Conservation (phyloP, 257 asterid genomes). For the Jasminum sambac region DNA sequence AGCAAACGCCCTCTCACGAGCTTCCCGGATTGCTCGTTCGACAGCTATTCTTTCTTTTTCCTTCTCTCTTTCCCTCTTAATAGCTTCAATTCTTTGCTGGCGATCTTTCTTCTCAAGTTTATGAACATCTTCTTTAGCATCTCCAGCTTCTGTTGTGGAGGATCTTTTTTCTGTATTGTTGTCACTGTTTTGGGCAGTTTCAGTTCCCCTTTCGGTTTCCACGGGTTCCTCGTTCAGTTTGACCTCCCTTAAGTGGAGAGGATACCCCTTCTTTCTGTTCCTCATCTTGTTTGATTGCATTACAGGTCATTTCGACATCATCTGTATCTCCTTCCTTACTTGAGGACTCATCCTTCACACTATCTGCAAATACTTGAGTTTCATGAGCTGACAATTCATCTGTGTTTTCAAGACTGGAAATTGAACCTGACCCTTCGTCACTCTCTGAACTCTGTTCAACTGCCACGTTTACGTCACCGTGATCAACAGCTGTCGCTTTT, state of each 20-base stretch:
- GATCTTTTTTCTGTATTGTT: slow-evolving; percentile 34
- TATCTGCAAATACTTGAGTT: slow-evolving; percentile 39
- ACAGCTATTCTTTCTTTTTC: slow-evolving; percentile 79
- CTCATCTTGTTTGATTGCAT: slow-evolving; percentile 32
- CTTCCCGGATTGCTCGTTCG: slow-evolving; percentile 94
- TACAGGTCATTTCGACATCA: slow-evolving; percentile 25
- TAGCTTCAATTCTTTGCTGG: slow-evolving; percentile 58
- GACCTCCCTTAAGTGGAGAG: slow-evolving; percentile 31
- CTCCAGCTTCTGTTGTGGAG: slow-evolving; percentile 33
- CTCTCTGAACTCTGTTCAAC: slow-evolving; percentile 41
- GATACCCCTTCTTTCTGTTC: slow-evolving; percentile 31
- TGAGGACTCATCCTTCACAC: slow-evolving; percentile 23
- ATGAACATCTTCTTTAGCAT: slow-evolving; percentile 37
- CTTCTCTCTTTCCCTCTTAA: slow-evolving; percentile 66
- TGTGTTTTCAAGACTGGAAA: slow-evolving; percentile 33
- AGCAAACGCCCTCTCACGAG: slow-evolving; percentile 95
- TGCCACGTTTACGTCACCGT: slow-evolving; percentile 22
- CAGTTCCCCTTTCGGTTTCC: slow-evolving; percentile 38
- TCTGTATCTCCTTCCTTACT: slow-evolving; percentile 37
- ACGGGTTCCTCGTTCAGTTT: slow-evolving; percentile 31
- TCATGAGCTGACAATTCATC: slow-evolving; percentile 35
- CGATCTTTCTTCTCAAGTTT: slow-evolving; percentile 38
- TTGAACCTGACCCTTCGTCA: slow-evolving; percentile 46
- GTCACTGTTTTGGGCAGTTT: slow-evolving; percentile 34
- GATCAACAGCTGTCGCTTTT: slow-evolving; percentile 27